Conservation (phyloP, 192 early-diverging fungal species). For the Coemansia sp. region DNA sequence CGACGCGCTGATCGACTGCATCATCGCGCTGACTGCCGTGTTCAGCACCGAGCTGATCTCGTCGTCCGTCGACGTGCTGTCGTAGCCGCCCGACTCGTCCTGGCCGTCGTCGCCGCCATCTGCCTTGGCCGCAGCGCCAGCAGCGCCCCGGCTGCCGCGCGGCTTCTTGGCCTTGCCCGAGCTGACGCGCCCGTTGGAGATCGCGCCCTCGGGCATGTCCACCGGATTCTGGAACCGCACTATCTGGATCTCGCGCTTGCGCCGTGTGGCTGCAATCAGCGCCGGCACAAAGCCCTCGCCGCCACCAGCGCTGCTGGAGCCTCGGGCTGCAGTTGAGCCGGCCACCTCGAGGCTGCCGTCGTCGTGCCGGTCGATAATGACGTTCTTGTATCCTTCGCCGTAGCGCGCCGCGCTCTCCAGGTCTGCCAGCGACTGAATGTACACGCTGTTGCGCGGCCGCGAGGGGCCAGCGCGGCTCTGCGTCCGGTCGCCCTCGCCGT, state of each 20-base stretch:
- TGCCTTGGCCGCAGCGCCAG: not conserved
- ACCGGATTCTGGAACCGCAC: constrained; percentile 33
- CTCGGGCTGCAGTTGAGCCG: constrained; percentile 3
- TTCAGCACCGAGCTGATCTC: constrained; percentile 28
- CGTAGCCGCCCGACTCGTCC: not conserved
- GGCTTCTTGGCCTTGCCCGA: not conserved
- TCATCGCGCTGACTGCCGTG: constrained; percentile 39
- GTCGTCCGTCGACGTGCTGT: constrained; percentile 9
- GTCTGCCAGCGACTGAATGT: constrained; percentile 39
- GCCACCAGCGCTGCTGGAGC: not conserved
- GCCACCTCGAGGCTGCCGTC: constrained; percentile 40
- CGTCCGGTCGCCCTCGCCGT: constrained; percentile 1
- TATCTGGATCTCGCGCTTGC: constrained; percentile 51
- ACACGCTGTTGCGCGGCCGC: constrained; percentile 19
- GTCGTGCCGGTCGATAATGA: constrained; percentile 38
- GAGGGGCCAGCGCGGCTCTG: constrained; percentile 14
- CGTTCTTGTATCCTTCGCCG: constrained; percentile 46
- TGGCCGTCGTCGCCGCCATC: not conserved
- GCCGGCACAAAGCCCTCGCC: constrained; percentile 40
- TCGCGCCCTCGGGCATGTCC: constrained; percentile 33
- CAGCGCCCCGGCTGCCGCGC: not conserved
- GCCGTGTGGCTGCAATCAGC: constrained; percentile 39
- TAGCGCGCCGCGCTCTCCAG: constrained; percentile 33
- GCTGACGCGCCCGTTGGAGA: not conserved
- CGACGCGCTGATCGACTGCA: constrained; percentile 44